Conservation (phyloP, 2,329 filamentous ascomycete species). For the Mycosphaerella arachidis region DNA sequence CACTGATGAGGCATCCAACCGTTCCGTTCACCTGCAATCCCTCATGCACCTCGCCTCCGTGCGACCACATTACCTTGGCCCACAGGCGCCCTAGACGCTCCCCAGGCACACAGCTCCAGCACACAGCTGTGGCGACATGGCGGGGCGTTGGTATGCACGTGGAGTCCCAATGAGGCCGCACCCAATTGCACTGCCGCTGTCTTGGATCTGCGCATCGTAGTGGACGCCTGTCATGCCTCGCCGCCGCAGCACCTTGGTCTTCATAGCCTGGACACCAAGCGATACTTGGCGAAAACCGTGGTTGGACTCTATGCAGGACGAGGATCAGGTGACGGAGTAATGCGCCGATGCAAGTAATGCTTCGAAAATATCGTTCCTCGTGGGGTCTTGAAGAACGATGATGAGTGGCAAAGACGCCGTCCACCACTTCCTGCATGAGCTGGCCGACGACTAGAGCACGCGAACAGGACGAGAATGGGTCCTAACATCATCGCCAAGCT, state of each 20-base stretch:
- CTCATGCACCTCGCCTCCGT: slow-evolving; percentile 10
- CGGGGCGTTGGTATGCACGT: slow-evolving; percentile 6
- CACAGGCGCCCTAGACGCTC: neutral
- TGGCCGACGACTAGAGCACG: neutral
- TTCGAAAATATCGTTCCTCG: neutral
- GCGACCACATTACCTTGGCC: slow-evolving; percentile 1
- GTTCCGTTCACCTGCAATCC: neutral
- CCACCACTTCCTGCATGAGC: neutral
- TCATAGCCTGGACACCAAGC: neutral
- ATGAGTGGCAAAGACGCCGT: neutral
- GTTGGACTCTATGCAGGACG: slow-evolving; percentile 5
- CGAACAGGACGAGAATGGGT: neutral
- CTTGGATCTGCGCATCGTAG: slow-evolving; percentile 4
- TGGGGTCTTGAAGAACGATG: neutral
- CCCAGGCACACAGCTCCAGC: neutral
- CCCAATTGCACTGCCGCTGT: slow-evolving; percentile 8
- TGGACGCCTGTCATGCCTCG: neutral
- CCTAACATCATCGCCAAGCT: neutral
- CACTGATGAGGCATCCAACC: slow-evolving; percentile 13
- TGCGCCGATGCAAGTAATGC: neutral
- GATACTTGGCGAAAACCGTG: neutral
- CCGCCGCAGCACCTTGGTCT: neutral
- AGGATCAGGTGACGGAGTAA: slow-evolving; percentile 12
- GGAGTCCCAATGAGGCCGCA: slow-evolving; percentile 3
- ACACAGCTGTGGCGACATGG: slow-evolving; percentile 1